These are phyloP conservation scores for Aethionema arabicum DNA, from an alignment of 345 rosid species.

Conservation along the genomic window DNA sequence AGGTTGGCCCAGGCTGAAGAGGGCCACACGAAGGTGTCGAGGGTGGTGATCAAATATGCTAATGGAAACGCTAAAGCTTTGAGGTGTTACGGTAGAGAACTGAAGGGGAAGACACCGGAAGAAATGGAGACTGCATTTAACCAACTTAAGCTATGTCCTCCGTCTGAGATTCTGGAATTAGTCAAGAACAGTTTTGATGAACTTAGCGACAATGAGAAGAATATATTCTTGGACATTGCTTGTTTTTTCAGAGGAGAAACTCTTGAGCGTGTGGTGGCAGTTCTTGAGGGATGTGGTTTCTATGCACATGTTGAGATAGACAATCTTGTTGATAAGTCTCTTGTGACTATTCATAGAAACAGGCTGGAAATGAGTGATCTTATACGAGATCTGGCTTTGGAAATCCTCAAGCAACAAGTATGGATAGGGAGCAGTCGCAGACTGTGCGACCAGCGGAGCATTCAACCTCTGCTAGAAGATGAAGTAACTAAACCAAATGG, in stretches of 20 bases:
- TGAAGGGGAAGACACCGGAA: constrained; percentile 6
- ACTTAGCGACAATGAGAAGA: constrained; percentile 28
- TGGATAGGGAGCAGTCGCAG: constrained; percentile 12
- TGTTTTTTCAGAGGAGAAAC: constrained; percentile 28
- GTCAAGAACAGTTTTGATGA: constrained; percentile 35
- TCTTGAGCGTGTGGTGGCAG: constrained; percentile 6
- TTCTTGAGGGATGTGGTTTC: constrained; percentile 25
- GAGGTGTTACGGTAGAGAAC: not conserved
- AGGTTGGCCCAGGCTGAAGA: not conserved
- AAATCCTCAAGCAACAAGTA: constrained; percentile 25
- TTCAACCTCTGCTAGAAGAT: constrained; percentile 19
- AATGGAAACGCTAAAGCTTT: constrained; percentile 11
- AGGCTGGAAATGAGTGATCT: constrained; percentile 28
- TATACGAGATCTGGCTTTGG: constrained; percentile 21
- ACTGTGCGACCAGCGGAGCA: constrained; percentile 1
- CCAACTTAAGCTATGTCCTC: constrained; percentile 15
- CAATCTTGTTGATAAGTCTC: constrained; percentile 34
- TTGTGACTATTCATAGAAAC: not conserved
- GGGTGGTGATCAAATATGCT: constrained; percentile 7
- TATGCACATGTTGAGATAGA: constrained; percentile 25
- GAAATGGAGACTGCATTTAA: constrained; percentile 11
- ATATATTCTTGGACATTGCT: constrained; percentile 37
- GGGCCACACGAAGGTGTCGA: not conserved
- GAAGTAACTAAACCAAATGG: constrained; percentile 4
- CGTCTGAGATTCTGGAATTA: constrained; percentile 9